These are phyloP conservation scores for Starmerella stellata DNA, from an alignment of 805 yeast genomes.

Conservation along the genomic window DNA sequence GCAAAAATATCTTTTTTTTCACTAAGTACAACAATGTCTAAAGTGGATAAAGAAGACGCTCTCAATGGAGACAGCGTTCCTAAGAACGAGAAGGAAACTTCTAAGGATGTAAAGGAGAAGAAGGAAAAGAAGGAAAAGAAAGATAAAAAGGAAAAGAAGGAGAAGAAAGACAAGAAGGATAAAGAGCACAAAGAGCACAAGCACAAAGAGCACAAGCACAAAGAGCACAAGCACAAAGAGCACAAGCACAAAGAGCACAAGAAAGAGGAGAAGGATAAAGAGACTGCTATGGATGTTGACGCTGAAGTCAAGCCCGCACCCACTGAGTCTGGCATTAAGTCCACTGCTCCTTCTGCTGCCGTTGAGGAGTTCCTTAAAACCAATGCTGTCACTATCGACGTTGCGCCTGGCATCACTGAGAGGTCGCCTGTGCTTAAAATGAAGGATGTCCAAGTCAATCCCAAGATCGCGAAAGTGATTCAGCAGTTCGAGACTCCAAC, in stretches of 20 bases:
- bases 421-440: conserved; percentile 58
- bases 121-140: conserved; percentile 18
- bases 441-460: conserved; percentile 37
- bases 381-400: conserved; percentile 69
- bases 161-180: conserved; percentile 18
- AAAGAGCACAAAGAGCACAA: conserved; percentile 21
- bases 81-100: conserved; percentile 21
- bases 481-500: conserved; percentile 75
- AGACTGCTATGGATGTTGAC: background rate
- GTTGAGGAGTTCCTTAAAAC: conserved; percentile 43
- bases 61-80: no score
- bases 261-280: conserved; percentile 26
- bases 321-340: conserved; percentile 3
- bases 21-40: no score
- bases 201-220: conserved; percentile 22
- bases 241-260: conserved; percentile 7
- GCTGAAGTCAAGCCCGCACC: background rate
- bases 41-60: no score
- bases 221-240: conserved; percentile 7
- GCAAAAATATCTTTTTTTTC: no score
- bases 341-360: conserved; percentile 29
- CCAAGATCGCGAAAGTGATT: conserved; percentile 41
- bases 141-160: conserved; percentile 23
- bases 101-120: conserved; percentile 19
- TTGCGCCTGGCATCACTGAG: conserved; percentile 21